Evolutionary conservation across 2,329 filamentous ascomycete species (phyloP), one percentile per base, ranked within the genome.

Genomic region (Aspergillus puulaauensis): DNA sequence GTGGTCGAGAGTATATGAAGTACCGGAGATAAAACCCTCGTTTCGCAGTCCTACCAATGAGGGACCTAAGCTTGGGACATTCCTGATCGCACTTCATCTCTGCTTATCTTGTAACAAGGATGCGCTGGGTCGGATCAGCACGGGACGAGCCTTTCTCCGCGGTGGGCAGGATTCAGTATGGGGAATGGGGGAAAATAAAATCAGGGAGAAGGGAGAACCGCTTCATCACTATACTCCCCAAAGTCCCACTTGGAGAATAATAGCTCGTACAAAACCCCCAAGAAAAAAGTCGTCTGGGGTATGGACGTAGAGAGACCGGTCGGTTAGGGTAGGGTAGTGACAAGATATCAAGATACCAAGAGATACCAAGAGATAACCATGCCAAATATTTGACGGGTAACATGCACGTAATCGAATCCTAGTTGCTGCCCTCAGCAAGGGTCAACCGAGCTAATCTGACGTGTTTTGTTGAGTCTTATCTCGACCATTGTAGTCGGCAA

Each of bases 401-500:
- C 41, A 46, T 46, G 51, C 41, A 43, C 51, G 51, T 53, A 53
- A 45, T 49, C 44, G n/a, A 52, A 43, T 45, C 39, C 44, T 35
- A 23, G 35, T 7, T n/a, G 31, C 43, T 45, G 39, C 39, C 46
- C 50, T 19, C 37, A 50, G 43, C 44, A 57, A 47, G 49, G 44
- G 21, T 27, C 19, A 57, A 17, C n/a, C 35, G 45, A 21, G 6
- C 35, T 24, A 41, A 14, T 40, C 56, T 58, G 56, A 58, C 56
- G 56, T 54, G 51, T 54, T 31, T 37, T 43, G 33, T 17, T 19
- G 33, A 24, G 45, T 46, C 56, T 58, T 58, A 58, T 58, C 56
- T 58, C 40, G 27, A 54, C 24, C 24, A 41, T 17, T 23, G 17
- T 40, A 23, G 39, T 23, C 51, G 40, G 56, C 51, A 54, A 54